Conservation (phyloP, 2,329 filamentous ascomycete species). For the Paramyrothecium roridum region DNA sequence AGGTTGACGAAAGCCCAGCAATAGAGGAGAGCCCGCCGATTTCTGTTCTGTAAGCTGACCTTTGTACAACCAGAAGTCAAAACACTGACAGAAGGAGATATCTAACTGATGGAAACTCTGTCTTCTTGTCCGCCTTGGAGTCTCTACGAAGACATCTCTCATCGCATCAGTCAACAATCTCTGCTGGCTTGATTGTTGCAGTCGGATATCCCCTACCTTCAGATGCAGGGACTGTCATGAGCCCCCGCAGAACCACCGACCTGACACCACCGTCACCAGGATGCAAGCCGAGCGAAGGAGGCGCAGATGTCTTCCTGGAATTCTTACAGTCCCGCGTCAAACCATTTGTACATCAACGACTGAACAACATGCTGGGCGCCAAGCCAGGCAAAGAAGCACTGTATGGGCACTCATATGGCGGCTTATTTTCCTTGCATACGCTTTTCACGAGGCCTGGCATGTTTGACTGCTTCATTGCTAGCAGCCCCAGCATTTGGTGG, state of each 20-base stretch:
- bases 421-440: constrained; percentile 41
- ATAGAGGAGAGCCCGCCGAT: neutral
- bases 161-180: neutral
- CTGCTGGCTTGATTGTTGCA: neutral
- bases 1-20: neutral
- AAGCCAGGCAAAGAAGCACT: constrained; percentile 36
- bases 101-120: neutral
- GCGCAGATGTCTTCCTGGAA: neutral
- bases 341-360: neutral
- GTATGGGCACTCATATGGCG: constrained; percentile 48
- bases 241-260: neutral
- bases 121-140: neutral
- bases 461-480: constrained; percentile 41
- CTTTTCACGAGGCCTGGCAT: constrained; percentile 35
- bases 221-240: neutral
- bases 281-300: neutral
- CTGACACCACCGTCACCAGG: neutral
- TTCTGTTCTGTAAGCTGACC: neutral
- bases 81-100: neutral
- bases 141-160: neutral
- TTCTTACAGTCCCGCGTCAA: neutral
- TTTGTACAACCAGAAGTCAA: neutral
- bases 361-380: constrained; percentile 11
- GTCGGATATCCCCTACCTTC: neutral
- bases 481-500: constrained; percentile 46